Conservation (phyloP, 2,329 filamentous ascomycete genomes). For the Botrytis galanthina region DNA sequence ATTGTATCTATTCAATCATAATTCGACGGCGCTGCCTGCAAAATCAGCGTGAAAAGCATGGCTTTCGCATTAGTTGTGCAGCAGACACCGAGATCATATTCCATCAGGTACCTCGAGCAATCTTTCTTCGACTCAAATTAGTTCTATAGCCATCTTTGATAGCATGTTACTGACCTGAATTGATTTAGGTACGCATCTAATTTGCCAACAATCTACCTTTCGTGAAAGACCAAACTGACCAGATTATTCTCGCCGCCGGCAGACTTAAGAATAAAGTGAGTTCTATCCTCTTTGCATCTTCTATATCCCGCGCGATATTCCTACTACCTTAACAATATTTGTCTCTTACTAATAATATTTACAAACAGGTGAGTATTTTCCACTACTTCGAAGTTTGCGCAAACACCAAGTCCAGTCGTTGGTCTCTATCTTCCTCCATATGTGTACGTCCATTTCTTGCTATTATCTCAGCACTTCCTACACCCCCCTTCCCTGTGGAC, state of each 20-base stretch:
- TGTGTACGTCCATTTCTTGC: background rate
- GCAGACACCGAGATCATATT: background rate
- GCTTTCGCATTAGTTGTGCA: background rate
- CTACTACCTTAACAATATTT: background rate
- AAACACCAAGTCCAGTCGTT: background rate
- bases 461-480: background rate
- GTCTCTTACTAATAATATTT: background rate
- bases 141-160: no score
- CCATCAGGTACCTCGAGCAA: background rate
- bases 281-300: background rate
- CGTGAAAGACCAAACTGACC: background rate
- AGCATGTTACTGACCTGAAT: background rate
- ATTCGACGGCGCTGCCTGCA: background rate
- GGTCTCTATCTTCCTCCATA: background rate
- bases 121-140: background rate
- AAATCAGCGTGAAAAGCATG: no score
- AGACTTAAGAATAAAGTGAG: slow-evolving; percentile 1
- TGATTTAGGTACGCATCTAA: background rate
- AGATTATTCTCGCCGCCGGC: background rate
- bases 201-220: background rate
- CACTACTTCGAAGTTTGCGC: background rate
- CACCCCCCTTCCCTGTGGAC: no score
- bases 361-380: slow-evolving; percentile 2
- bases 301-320: background rate
- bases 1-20: background rate